phyloP scores from a whole-genome alignment of 148 eudicot species.

The Dysphania ambrosioides region DNA sequence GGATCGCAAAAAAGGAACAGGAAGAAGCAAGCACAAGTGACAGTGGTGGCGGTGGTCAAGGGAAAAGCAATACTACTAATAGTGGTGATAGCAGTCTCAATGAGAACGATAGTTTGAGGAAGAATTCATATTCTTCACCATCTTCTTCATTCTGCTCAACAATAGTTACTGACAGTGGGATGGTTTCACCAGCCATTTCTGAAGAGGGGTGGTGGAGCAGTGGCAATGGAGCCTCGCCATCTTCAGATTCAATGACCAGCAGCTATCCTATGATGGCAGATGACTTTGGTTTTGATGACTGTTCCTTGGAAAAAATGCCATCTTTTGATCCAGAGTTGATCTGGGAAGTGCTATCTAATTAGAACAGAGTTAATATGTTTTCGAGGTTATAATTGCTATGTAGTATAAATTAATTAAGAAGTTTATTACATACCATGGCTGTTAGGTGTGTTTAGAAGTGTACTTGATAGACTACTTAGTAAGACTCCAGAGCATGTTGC shows the following conservation, averaged over 20 bases:
- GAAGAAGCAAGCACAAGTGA: background rate
- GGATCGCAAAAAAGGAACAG: conserved; percentile 43
- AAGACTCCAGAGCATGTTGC: conserved; percentile 12
- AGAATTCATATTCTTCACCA: conserved; percentile 29
- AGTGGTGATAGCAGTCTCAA: conserved; percentile 3
- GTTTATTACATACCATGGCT: too few species aligned
- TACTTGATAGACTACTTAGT: background rate
- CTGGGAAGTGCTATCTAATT: conserved; percentile 81
- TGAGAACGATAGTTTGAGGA: conserved; percentile 24
- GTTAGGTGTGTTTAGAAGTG: background rate
- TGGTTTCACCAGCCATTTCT: conserved; percentile 42
- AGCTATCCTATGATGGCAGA: conserved; percentile 27
- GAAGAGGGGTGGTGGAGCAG: conserved; percentile 49
- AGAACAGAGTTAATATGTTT: conserved; percentile 9
- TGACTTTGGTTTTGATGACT: conserved; percentile 42
- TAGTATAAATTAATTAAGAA: background rate
- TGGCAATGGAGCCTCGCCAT: conserved; percentile 36
- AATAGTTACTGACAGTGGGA: conserved; percentile 30
- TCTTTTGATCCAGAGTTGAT: conserved; percentile 84
- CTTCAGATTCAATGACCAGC: conserved; percentile 34
- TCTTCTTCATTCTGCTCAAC: conserved; percentile 35
- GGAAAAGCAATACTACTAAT: background rate
- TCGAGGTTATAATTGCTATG: background rate
- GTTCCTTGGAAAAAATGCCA: conserved; percentile 63
- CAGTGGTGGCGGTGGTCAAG: background rate